Conservation (phyloP, 768 basidiomycete species). For the Lyophyllum atratum region DNA sequence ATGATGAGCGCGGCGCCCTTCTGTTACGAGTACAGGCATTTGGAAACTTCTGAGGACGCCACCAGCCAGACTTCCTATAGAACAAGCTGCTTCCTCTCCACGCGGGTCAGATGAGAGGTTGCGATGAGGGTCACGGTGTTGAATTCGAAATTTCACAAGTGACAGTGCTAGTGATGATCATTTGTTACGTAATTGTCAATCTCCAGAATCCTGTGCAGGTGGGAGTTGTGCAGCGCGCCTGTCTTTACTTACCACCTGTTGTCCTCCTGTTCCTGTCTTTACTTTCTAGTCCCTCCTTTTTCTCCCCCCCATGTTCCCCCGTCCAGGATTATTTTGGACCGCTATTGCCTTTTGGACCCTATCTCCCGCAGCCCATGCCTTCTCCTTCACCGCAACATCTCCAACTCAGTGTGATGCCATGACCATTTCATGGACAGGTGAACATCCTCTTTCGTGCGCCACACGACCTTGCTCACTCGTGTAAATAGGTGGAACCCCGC, state of each 20-base stretch:
- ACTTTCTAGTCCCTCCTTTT: slow-evolving; percentile 20
- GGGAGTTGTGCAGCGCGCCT: neutral
- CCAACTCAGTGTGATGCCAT: slow-evolving; percentile 66
- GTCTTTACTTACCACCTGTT: slow-evolving; percentile 1
- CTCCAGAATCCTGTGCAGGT: slow-evolving; percentile 2
- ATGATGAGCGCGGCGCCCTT: no score
- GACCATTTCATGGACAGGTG: slow-evolving; percentile 65
- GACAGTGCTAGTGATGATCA: slow-evolving; percentile 6
- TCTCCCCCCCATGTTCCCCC: slow-evolving; percentile 14
- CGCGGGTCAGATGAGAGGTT: neutral
- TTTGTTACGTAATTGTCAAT: slow-evolving; percentile 15
- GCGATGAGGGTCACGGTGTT: slow-evolving; percentile 6
- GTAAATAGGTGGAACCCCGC: slow-evolving; percentile 56
- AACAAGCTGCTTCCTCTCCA: no score
- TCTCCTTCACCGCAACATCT: slow-evolving; percentile 43
- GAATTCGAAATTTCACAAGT: no score
- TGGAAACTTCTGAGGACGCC: no score
- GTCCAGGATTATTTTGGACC: slow-evolving; percentile 17
- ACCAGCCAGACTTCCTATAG: no score
- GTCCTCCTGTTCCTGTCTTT: slow-evolving; percentile 12
- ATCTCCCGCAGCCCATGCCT: slow-evolving; percentile 33
- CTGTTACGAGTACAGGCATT: no score
- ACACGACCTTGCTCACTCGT: slow-evolving; percentile 6
- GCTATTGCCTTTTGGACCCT: slow-evolving; percentile 24
- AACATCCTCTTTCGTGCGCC: slow-evolving; percentile 13